These are phyloP conservation scores for Dictyostelium intermedium DNA, from an alignment of 78 protist species.

Conservation along the genomic window DNA sequence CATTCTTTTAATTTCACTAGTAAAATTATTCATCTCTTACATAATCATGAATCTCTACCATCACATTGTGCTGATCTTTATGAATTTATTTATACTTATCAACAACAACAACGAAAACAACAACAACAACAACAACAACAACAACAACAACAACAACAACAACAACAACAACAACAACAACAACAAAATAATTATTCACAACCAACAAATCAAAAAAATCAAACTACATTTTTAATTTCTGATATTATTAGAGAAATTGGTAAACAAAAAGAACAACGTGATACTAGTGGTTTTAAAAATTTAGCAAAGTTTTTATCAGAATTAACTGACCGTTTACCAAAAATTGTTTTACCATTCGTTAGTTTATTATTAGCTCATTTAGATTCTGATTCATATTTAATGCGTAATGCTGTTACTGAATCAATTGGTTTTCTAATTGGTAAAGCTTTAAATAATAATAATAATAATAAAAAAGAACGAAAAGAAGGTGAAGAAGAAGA, in stretches of 20 bases:
- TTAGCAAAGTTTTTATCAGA: conserved; percentile 42
- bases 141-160: neutral
- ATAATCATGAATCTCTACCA: neutral
- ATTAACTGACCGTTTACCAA: conserved; percentile 18
- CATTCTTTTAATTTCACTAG: neutral
- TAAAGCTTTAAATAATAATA: neutral
- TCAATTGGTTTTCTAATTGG: conserved; percentile 26
- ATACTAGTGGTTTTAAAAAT: conserved; percentile 6
- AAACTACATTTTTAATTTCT: neutral
- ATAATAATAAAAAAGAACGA: neutral
- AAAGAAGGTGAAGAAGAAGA: neutral
- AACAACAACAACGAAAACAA: neutral
- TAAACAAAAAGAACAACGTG: conserved; percentile 16
- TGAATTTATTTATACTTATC: neutral
- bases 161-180: neutral
- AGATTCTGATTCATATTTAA: conserved; percentile 43
- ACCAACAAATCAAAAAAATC: neutral
- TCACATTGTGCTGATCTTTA: neutral
- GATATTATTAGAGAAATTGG: conserved; percentile 8
- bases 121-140: neutral
- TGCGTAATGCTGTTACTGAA: conserved; percentile 73
- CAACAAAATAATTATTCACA: neutral
- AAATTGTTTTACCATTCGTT: neutral
- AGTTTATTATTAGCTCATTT: neutral
- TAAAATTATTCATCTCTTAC: neutral